Base-by-base conservation (phyloP, 2,329 filamentous ascomycete genomes). In the Phialemonium atrogriseum region DNA sequence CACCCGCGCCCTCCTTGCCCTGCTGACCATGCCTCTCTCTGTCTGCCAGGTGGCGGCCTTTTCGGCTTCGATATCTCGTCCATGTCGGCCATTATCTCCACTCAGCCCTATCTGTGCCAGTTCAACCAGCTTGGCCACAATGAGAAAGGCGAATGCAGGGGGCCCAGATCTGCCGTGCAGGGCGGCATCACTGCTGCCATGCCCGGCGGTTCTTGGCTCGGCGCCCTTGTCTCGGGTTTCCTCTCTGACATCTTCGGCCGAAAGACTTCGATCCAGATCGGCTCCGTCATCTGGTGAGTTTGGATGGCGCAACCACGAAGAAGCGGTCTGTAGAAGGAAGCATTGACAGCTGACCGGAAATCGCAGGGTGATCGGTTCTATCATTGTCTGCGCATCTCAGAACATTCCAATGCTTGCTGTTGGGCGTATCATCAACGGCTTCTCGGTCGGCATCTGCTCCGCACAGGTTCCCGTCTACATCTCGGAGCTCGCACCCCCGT, bases 391-490 rank as follows among this genome's bases (percentile, higher is more conserved):
- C 34, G 66, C 66, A 17, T 49, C 64, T 1, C 56, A 64, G 28
- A 63, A 66, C 44, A 62, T 66, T 32, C 57, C 56, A 20, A 68
- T 68, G 80, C 64, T 86, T 14, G 70, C 80, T 28, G 74, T 71
- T 16, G 79, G 80, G 28, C 79, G 80, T 45, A 52, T 82, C 51
- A 73, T 86, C 59, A 83, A 83, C 56, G 80, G 80, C 37, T 51
- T 84, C 41, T 71, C 72, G 28, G 79, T 84, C 37, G 81, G 80
- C 42, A 83, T 84, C 49, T 79, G 73, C 52, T 83, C 77, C 15
- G 77, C 80, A 16, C 77, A 84, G 49, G 80, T 82, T 2, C 78
- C 77, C 0, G 77, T 82, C 36, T 84, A 83, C 52, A 73, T 83
- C 30, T 72, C 76, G 19, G 80, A 84, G 49, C 50, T 81, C 15